Percentiles rank a stretch among this genome's conserved stretches.
These are phyloP conservation scores for Leccinum pallidistipes DNA, from an alignment of 1,284 basidiomycete species.

Conservation along the genomic window DNA sequence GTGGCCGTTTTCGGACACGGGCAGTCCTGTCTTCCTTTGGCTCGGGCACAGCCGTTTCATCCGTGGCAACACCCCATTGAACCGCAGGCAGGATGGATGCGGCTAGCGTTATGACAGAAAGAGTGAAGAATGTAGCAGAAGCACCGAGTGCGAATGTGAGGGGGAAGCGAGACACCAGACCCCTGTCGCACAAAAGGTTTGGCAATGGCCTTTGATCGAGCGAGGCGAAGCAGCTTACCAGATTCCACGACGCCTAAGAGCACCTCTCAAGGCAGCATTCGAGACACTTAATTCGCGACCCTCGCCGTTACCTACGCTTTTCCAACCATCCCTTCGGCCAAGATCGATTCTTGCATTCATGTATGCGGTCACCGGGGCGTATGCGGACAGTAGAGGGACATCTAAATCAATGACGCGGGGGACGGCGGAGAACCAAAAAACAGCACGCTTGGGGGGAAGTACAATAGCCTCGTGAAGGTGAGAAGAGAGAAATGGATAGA, in stretches of 20 bases:
- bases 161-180: conserved; percentile 69
- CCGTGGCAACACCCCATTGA: conserved; percentile 27
- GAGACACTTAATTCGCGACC: conserved; percentile 69
- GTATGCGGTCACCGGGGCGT: conserved; percentile 46
- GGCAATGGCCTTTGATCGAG: not conserved
- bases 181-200: conserved; percentile 40
- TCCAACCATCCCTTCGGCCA: conserved; percentile 71
- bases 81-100: conserved; percentile 54
- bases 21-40: conserved; percentile 23
- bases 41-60: conserved; percentile 15
- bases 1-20: conserved; percentile 29
- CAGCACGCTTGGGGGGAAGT: conserved; percentile 37
- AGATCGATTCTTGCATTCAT: conserved; percentile 59
- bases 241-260: conserved; percentile 61
- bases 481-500: conserved; percentile 3
- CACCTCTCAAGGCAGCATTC: conserved; percentile 58
- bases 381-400: conserved; percentile 55
- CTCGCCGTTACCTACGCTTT: conserved; percentile 58
- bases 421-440: conserved; percentile 40
- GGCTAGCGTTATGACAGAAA: conserved; percentile 37
- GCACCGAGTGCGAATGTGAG: conserved; percentile 47
- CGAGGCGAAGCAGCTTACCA: conserved; percentile 45
- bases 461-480: conserved; percentile 53
- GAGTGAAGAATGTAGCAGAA: conserved; percentile 40
- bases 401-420: conserved; percentile 47